Conservation (phyloP, 371 early-diverging fungal genomes). For the Rhizopus sp. region DNA sequence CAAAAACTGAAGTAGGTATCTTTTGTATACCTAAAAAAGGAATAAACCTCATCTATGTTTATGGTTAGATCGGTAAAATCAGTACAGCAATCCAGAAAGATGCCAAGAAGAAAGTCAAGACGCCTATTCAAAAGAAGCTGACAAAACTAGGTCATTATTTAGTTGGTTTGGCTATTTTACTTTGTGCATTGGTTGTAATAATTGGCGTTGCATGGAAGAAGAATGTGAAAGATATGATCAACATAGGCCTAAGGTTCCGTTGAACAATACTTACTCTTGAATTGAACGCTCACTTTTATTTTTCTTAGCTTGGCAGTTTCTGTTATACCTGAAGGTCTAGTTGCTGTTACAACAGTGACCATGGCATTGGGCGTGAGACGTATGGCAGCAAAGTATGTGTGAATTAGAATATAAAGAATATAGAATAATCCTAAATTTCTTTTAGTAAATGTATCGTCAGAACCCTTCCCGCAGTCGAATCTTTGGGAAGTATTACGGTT, state of each 20-base stretch:
- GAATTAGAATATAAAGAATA: not conserved
- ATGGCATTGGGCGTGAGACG: constrained; percentile 92
- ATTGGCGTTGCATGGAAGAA: constrained; percentile 77
- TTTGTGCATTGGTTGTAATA: constrained; percentile 83
- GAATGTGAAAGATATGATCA: constrained; percentile 42
- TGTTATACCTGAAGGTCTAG: constrained; percentile 95
- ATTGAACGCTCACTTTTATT: constrained; percentile 26
- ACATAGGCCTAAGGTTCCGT: constrained; percentile 46
- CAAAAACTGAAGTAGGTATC: constrained; percentile 62
- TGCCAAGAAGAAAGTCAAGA: constrained; percentile 63
- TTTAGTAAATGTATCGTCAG: constrained; percentile 72
- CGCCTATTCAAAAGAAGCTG: constrained; percentile 80
- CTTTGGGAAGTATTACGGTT: constrained; percentile 88
- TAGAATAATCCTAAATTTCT: constrained; percentile 1
- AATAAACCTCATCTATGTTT: not conserved
- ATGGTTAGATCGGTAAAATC: constrained; percentile 80
- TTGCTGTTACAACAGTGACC: constrained; percentile 90
- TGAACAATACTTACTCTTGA: constrained; percentile 36
- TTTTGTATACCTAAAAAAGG: not conserved
- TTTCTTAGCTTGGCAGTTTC: constrained; percentile 72
- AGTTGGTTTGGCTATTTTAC: constrained; percentile 75
- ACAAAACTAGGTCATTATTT: constrained; percentile 68
- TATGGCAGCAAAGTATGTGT: constrained; percentile 81
- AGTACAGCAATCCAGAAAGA: constrained; percentile 81
- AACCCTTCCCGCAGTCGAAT: constrained; percentile 89